Evolutionary conservation across 305 asterid genomes (phyloP), one percentile per base, ranked within the genome.

Genomic region (Petunia hybrid): DNA sequence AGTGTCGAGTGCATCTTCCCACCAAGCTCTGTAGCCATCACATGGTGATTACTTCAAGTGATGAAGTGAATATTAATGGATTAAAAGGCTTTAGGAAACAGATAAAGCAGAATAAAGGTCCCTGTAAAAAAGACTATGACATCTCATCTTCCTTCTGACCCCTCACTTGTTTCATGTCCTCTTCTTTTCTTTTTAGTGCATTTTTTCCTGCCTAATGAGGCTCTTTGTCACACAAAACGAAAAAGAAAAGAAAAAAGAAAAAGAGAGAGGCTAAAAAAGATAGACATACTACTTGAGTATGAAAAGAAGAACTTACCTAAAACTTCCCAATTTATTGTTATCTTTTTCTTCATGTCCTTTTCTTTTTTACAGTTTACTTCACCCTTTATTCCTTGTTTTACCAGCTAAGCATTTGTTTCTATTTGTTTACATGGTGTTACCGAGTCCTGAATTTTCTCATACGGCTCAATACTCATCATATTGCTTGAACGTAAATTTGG

Each of bases 331-430:
- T 31, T 71, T 3, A 2, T 10, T 5, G 2, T 6, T 71, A 10
- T 48, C 61, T 12, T 48, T 73, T 5, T 51, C 63, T 73, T 73
- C 2, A 3, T 51, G 45, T 73, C 45, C 45, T 35, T 73, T 73
- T 73, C 35, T 3, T 71, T 22, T 73, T 73, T 48, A 48, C 78
- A 73, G 13, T 73, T 51, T 73, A 73, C 78, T 73, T 62, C 63
- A 73, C 13, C 45, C 62, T 36, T 4, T 36, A 46, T 51, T 13
- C 61, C 78, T 73, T 73, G 63, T 73, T 73, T 73, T 73, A 73
- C 39, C 78, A 73, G 62, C 63, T 73, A 73, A 51, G 78, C 63
- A 73, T 51, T 73, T 73, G 4, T 8, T 46, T 46, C 55, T 46
- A 8, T 46, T 46, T 48, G 31, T 31, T 51, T 6, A 10, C 12